A percentile compares a stretch with the other conserved stretches of the same genome.
Evolutionary conservation across 257 asterid genomes (phyloP).

Genomic region (Plantago elongata): DNA sequence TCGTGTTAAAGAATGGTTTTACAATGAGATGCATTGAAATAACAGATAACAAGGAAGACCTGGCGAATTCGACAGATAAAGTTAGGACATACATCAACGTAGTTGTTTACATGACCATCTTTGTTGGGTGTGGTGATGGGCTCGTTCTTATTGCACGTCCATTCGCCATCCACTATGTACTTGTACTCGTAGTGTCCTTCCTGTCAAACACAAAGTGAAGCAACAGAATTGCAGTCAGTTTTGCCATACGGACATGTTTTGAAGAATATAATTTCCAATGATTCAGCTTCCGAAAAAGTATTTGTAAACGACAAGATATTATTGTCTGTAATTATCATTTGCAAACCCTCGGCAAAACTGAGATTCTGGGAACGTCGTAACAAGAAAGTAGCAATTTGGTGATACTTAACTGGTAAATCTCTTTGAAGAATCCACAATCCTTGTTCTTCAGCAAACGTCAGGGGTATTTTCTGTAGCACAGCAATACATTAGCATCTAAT

Average conservation of each 20-base stretch:
- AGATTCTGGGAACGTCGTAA: no score
- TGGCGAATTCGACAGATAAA: background rate
- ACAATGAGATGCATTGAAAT: background rate
- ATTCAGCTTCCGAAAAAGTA: no score
- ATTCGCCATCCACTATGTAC: conserved; percentile 74
- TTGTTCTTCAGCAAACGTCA: conserved; percentile 43
- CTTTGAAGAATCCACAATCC: conserved; percentile 66
- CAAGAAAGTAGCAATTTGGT: background rate
- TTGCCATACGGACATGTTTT: background rate
- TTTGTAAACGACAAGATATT: no score
- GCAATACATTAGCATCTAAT: conserved; percentile 10
- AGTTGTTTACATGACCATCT: conserved; percentile 91
- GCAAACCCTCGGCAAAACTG: background rate
- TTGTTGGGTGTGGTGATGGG: conserved; percentile 53
- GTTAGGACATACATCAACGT: conserved; percentile 42
- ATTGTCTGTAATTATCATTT: background rate
- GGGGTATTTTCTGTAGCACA: conserved; percentile 59
- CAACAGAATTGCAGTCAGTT: background rate
- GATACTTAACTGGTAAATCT: conserved; percentile 61
- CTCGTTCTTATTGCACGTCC: conserved; percentile 60
- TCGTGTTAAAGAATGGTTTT: background rate
- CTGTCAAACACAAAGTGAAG: conserved; percentile 32
- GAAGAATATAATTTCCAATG: no score
- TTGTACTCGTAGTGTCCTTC: conserved; percentile 93
- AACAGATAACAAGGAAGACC: background rate